phyloP scores from a whole-genome alignment of 208 protist genomes.

The Trypanosoma theileri region DNA sequence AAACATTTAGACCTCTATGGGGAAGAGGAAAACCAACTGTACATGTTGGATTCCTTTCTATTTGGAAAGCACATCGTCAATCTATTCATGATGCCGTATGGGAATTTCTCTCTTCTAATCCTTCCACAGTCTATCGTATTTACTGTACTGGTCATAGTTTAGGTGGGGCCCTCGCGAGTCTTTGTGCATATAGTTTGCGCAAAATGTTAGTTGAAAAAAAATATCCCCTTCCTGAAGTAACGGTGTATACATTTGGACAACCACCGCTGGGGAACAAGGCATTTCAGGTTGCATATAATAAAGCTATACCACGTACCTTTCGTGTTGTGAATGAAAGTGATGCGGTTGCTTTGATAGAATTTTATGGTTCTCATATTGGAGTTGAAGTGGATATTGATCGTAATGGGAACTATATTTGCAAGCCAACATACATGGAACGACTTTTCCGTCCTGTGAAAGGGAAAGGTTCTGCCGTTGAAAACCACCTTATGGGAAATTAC shows the following conservation, averaged over 20 bases:
- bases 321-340: conserved; percentile 91
- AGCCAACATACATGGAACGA: conserved; percentile 88
- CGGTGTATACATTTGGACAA: conserved; percentile 90
- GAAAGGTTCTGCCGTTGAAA: conserved; percentile 58
- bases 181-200: conserved; percentile 84
- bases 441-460: conserved; percentile 76
- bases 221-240: conserved; percentile 76
- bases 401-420: conserved; percentile 88
- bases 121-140: conserved; percentile 63
- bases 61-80: conserved; percentile 76
- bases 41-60: conserved; percentile 81
- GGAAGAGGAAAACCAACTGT: conserved; percentile 47
- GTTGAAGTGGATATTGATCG: conserved; percentile 88
- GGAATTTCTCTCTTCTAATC: conserved; percentile 37
- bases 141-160: conserved; percentile 89
- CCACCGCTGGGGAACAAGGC: conserved; percentile 80
- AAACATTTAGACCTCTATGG: neutral
- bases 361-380: conserved; percentile 81
- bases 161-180: conserved; percentile 82
- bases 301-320: conserved; percentile 79
- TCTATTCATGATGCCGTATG: conserved; percentile 51
- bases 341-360: conserved; percentile 56
- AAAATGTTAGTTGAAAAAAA: conserved; percentile 41
- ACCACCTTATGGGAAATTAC: conserved; percentile 78
- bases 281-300: conserved; percentile 78